phyloP scores from a whole-genome alignment of 345 rosid species.

The Rubroshorea leprosula region DNA sequence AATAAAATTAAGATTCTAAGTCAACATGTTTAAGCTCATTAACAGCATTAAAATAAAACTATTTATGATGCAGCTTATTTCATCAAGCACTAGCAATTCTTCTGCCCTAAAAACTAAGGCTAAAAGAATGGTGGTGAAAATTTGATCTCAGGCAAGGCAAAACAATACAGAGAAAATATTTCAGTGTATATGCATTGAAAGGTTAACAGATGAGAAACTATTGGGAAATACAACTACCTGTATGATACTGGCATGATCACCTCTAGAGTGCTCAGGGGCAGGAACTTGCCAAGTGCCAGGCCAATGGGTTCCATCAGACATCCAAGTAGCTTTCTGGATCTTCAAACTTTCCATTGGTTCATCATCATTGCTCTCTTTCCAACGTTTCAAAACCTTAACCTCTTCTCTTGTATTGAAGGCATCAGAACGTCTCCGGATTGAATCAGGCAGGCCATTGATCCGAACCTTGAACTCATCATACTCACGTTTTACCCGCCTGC shows the following conservation, averaged over 20 bases:
- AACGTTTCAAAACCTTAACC: conserved; percentile 55
- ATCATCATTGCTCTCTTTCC: conserved; percentile 41
- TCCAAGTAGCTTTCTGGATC: conserved; percentile 80
- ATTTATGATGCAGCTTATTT: neutral
- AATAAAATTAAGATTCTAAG: conserved; percentile 10
- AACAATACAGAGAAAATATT: too few relatives aligned
- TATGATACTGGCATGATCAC: conserved; percentile 75
- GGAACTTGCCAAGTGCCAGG: conserved; percentile 73
- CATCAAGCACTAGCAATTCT: neutral
- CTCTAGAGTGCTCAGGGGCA: conserved; percentile 52
- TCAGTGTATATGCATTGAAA: too few relatives aligned
- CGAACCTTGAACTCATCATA: conserved; percentile 85
- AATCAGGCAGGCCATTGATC: conserved; percentile 54
- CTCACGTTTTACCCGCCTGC: conserved; percentile 62
- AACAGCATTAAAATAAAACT: neutral
- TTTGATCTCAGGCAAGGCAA: too few relatives aligned
- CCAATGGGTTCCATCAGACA: conserved; percentile 82
- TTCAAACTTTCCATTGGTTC: conserved; percentile 48
- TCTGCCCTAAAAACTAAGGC: too few relatives aligned
- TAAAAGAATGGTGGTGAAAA: too few relatives aligned
- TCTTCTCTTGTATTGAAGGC: conserved; percentile 72
- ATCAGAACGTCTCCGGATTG: conserved; percentile 68
- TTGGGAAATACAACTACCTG: conserved; percentile 36
- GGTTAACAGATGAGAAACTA: too few relatives aligned
- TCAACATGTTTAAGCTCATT: neutral